Evolutionary conservation across 208 protist genomes (phyloP), one percentile per base, ranked within the genome.

Genomic region (Crithidia brevicula): DNA sequence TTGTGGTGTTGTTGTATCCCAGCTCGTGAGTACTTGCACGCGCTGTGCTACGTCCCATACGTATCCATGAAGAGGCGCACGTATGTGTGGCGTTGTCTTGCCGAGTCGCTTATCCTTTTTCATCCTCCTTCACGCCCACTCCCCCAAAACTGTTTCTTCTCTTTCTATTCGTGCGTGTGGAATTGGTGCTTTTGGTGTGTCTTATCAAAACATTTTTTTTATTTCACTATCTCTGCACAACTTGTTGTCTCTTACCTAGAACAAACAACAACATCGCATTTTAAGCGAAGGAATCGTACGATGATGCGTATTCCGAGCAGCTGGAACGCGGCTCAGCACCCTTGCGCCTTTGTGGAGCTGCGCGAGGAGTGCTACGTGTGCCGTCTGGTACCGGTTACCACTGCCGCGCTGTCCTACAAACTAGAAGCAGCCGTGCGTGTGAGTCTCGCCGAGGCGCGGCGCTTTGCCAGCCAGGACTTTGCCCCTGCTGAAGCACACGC

Each of bases 301-400:
- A 91, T 91, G 86, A 67, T 91, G 56, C 74, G 73, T 25, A 68
- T 88, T 20, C 87, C 87, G 11, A 28, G 46, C 22, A 72, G 57
- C 16, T 93, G 87, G 87, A 10, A 46, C 11, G 87, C 79, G 31
- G 67, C 87, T 5, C 70, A 64, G 5, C 68, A 46, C 3, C 59
- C 62, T 8, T 83, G 78, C 50, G 80, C 70, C 2, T 76, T 85
- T 28, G 83, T 88, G 18, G 77, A 90, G 56, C 13, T 86, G 5
- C 67, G 72, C 25, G 68, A 68, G 16, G 77, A 74, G 27, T 66
- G 54, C 25, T 74, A 72, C 36, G 58, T 77, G 27, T 76, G 74
- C 45, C 61, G 72, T 11, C 23, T 71, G 27, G 79, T 89, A 9
- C 68, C 72, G 1, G 57, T 83, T 23, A 28, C 63, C 20, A 11